phyloP scores from a whole-genome alignment of 805 yeast genomes.

The Starmerella bombi region DNA sequence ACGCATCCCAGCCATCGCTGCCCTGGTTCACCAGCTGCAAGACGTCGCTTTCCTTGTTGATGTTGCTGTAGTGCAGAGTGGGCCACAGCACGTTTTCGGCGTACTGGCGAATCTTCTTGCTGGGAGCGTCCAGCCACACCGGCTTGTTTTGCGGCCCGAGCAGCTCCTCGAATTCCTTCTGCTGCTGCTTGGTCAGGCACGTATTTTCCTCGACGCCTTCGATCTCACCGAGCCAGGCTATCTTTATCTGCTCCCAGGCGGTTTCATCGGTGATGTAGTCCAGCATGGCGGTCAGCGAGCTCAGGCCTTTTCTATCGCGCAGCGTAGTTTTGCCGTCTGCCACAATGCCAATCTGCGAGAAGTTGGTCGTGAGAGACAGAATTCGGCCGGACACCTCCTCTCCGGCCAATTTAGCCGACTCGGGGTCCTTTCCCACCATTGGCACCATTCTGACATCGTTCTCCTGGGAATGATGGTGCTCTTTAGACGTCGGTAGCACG shows the following conservation, averaged over 20 bases:
- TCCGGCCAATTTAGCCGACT: conserved; percentile 16
- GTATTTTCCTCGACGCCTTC: conserved; percentile 21
- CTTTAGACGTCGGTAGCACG: conserved; percentile 11
- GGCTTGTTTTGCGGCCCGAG: conserved; percentile 37
- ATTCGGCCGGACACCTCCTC: conserved; percentile 47
- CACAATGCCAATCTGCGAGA: conserved; percentile 47
- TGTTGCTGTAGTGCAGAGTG: conserved; percentile 78
- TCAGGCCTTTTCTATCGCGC: conserved; percentile 53
- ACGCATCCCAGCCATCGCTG: conserved; percentile 68
- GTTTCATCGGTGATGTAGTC: conserved; percentile 40
- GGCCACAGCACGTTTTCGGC: conserved; percentile 93
- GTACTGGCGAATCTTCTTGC: conserved; percentile 71
- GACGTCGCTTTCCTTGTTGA: conserved; percentile 11
- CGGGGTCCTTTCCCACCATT: conserved; percentile 15
- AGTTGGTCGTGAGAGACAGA: conserved; percentile 50
- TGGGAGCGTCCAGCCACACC: conserved; percentile 71
- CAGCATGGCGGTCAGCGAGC: conserved; percentile 70
- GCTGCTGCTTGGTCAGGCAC: conserved; percentile 43
- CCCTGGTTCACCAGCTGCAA: conserved; percentile 31
- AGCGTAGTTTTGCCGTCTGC: conserved; percentile 28
- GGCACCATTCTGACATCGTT: conserved; percentile 5
- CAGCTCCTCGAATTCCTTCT: conserved; percentile 33
- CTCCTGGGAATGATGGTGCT: not conserved
- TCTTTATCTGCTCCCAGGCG: conserved; percentile 74
- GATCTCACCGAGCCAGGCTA: conserved; percentile 95